Evolutionary conservation across 768 basidiomycete species (phyloP), one percentile per base, ranked within the genome.

Genomic region (Zangia roseola): DNA sequence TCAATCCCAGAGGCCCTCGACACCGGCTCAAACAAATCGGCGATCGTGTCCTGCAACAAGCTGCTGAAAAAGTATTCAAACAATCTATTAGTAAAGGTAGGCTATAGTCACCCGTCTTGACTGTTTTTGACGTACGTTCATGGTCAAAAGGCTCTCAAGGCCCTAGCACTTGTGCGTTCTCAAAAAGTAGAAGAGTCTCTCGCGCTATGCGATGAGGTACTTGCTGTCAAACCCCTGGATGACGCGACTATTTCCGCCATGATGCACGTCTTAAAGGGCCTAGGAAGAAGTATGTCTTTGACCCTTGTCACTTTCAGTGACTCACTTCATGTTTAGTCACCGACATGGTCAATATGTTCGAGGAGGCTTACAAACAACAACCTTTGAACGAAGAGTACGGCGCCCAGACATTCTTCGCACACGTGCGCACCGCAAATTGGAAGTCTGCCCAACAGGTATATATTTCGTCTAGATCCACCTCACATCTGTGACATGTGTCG

Each of bases 151-250:
- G 79, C 91, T 50, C 71, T 93, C 52, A 93, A 93, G 73, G 84
- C 88, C 36, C 80, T 93, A 47, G 91, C 91, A 5, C 78, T 92
- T 4, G 83, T 90, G 43, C 86, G 91, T 47, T 82, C 82, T 10
- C 87, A 90, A 70, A 93, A 92, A 68, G 81, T 90, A 23, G 91
- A 93, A 57, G 91, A 93, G 58, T 83, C 89, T 4, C 75, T 91
- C 26, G 70, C 78, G 9, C 65, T 92, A 9, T 90, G 87, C 58
- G 90, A 93, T 56, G 88, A 92, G 63, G 81, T 93, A 25, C 76
- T 93, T 23, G 81, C 82, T 6, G 64, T 74, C 39, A 89, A 86
- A 62, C 83, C 87, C 1, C 82, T 82, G 14, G 82, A 88, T 49
- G 89, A 92, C 63, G 74, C 77, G 6, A 81, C 85, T 6, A 74